A percentile compares a stretch with the other conserved stretches of the same genome.
These are phyloP conservation scores for Oenanthe javanica DNA, from an alignment of 140 eudicot species.

Conservation along the genomic window DNA sequence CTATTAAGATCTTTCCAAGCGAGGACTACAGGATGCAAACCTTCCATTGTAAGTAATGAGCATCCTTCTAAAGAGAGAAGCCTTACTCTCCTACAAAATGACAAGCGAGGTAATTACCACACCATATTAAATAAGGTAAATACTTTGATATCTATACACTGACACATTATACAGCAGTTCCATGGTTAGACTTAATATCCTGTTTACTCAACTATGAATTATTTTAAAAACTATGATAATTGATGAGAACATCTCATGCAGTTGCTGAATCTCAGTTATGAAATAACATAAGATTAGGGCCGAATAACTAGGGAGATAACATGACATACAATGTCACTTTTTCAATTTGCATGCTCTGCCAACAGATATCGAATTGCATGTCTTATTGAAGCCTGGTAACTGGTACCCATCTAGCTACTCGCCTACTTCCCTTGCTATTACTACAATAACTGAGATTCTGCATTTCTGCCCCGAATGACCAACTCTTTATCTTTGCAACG, in stretches of 20 bases:
- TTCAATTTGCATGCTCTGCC: background rate
- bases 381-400: too few relatives aligned
- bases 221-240: background rate
- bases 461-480: too few relatives aligned
- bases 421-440: too few relatives aligned
- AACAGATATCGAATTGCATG: background rate
- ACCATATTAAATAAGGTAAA: background rate
- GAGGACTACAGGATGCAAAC: slow-evolving; percentile 70
- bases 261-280: background rate
- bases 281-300: background rate
- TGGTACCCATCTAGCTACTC: background rate
- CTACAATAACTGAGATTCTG: background rate
- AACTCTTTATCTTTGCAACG: background rate
- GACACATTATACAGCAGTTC: background rate
- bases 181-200: too few relatives aligned
- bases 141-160: background rate
- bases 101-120: background rate
- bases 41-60: slow-evolving; percentile 71
- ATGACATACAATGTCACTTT: background rate
- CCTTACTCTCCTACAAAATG: slow-evolving; percentile 46
- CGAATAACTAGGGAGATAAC: background rate
- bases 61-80: slow-evolving; percentile 88
- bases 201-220: background rate
- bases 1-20: slow-evolving; percentile 82
- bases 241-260: background rate